Evolutionary conservation across 2,329 filamentous ascomycete species (phyloP).

Genomic region (Penicillium sp.): DNA sequence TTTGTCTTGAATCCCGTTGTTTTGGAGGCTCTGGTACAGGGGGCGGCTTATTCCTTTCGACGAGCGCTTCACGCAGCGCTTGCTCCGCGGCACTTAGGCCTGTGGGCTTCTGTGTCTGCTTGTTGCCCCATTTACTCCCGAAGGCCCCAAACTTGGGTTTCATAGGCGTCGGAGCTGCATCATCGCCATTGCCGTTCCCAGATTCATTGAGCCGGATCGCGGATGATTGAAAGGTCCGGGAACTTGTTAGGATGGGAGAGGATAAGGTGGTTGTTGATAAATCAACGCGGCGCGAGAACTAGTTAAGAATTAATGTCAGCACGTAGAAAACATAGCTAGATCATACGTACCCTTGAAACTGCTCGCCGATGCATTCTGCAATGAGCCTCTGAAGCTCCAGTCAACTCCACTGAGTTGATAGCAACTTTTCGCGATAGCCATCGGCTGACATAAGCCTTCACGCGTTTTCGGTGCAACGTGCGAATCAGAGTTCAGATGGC

Average conservation of each 20-base stretch:
- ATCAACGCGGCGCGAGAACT: conserved; percentile 34
- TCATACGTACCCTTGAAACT: conserved; percentile 28
- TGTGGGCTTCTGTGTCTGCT: conserved; percentile 17
- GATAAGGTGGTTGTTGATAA: conserved; percentile 32
- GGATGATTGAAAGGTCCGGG: conserved; percentile 35
- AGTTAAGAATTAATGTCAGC: conserved; percentile 22
- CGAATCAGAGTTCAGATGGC: conserved; percentile 31
- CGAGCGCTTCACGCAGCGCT: conserved; percentile 28
- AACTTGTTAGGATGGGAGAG: conserved; percentile 19
- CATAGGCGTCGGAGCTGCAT: conserved; percentile 19
- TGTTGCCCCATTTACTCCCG: conserved; percentile 23
- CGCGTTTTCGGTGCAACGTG: conserved; percentile 24
- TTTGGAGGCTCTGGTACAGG: conserved; percentile 3
- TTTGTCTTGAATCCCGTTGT: neutral
- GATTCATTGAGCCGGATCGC: conserved; percentile 20
- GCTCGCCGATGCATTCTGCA: conserved; percentile 35
- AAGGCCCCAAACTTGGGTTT: conserved; percentile 12
- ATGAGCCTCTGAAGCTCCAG: conserved; percentile 10
- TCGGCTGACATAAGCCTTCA: conserved; percentile 16
- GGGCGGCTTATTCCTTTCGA: conserved; percentile 16
- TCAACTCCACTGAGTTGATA: conserved; percentile 11
- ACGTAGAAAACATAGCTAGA: neutral
- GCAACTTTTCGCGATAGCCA: conserved; percentile 9
- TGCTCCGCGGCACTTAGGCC: conserved; percentile 32
- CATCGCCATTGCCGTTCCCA: conserved; percentile 19